Conservation (phyloP, 257 asterid genomes). For the Solanum chmielewskii region DNA sequence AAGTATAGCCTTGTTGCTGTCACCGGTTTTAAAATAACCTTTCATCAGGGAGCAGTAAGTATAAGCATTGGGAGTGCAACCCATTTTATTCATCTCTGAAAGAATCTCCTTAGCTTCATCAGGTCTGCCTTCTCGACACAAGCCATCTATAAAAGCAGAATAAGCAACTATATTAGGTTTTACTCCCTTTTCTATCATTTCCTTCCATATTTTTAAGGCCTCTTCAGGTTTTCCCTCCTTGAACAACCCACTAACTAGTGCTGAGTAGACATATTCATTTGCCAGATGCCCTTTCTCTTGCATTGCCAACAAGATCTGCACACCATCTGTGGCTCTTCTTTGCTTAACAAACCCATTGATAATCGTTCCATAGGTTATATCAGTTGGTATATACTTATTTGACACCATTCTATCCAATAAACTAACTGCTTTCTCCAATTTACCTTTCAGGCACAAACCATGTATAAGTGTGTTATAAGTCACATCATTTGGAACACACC, state of each 20-base stretch:
- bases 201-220: constrained; percentile 52
- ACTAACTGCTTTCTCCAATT: constrained; percentile 63
- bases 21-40: constrained; percentile 70
- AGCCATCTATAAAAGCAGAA: constrained; percentile 79
- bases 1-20: constrained; percentile 48
- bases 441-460: constrained; percentile 79
- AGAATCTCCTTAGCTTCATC: constrained; percentile 53
- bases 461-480: constrained; percentile 89
- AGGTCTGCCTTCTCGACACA: constrained; percentile 55
- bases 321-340: constrained; percentile 58
- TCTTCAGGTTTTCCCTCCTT: constrained; percentile 54
- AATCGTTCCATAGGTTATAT: constrained; percentile 74
- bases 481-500: constrained; percentile 76
- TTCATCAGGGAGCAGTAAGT: constrained; percentile 70
- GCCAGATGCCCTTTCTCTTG: constrained; percentile 60
- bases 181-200: constrained; percentile 51
- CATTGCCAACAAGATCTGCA: constrained; percentile 42
- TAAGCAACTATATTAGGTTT: constrained; percentile 70
- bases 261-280: constrained; percentile 60
- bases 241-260: constrained; percentile 78
- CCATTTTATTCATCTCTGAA: constrained; percentile 41
- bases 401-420: constrained; percentile 69
- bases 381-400: constrained; percentile 48
- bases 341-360: constrained; percentile 70
- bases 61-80: constrained; percentile 59